A percentile compares a stretch with the other conserved stretches of the same genome.
Evolutionary conservation across 2,329 filamentous ascomycete species (phyloP).

Genomic region (Claviceps sp.): DNA sequence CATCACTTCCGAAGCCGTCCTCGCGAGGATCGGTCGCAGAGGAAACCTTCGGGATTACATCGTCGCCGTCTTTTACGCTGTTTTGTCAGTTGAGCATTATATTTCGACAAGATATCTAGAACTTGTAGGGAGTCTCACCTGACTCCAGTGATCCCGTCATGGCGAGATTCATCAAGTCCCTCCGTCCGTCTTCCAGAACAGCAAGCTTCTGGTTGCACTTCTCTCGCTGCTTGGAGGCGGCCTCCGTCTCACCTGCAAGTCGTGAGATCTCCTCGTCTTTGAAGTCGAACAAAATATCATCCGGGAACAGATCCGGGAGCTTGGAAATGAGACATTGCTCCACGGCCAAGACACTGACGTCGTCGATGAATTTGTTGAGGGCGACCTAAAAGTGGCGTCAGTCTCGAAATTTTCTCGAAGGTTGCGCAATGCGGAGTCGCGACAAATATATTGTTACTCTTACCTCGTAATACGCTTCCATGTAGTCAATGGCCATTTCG

Average conservation of each 20-base stretch:
- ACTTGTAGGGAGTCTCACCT: background rate
- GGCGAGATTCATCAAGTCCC: background rate
- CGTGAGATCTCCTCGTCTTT: conserved; percentile 4
- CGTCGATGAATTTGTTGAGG: conserved; percentile 11
- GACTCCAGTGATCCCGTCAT: background rate
- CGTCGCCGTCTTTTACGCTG: no score
- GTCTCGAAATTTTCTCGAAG: background rate
- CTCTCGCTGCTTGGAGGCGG: conserved; percentile 1
- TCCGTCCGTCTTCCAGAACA: background rate
- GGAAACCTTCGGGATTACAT: no score
- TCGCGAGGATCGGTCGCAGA: no score
- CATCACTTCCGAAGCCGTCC: no score
- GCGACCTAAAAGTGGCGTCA: conserved; percentile 8
- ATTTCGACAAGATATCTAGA: no score
- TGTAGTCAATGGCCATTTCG: conserved; percentile 18
- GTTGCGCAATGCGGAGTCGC: no score
- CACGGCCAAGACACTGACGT: conserved; percentile 13
- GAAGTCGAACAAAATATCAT: conserved; percentile 10
- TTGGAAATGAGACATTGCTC: conserved; percentile 11
- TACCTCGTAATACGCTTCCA: conserved; percentile 29
- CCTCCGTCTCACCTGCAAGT: conserved; percentile 1
- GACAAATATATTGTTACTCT: background rate
- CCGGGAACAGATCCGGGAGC: conserved; percentile 10
- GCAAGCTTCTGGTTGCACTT: conserved; percentile 2
- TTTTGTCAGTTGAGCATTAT: no score